Evolutionary conservation across 805 yeast genomes (phyloP).

Genomic region (Saccharomycopsis microspora): DNA sequence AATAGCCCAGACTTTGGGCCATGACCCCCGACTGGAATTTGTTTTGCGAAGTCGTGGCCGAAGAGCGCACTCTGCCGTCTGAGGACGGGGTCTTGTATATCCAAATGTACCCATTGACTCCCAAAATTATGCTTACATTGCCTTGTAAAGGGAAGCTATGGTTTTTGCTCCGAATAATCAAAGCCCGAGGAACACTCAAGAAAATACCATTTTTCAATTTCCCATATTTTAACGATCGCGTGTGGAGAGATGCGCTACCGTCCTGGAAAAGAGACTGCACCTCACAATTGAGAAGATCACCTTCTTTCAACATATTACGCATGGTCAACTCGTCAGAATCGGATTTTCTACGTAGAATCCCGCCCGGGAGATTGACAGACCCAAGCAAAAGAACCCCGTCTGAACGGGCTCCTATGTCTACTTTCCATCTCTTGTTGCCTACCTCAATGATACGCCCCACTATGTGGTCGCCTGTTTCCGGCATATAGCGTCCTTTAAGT

Average conservation of each 20-base stretch:
- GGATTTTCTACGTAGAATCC: conserved; percentile 83
- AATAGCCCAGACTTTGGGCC: conserved; percentile 25
- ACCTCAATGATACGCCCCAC: conserved; percentile 93
- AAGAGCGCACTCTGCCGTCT: conserved; percentile 15
- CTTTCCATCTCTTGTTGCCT: conserved; percentile 91
- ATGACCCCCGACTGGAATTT: conserved; percentile 13
- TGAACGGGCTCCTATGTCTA: conserved; percentile 90
- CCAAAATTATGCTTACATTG: conserved; percentile 80
- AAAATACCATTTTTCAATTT: conserved; percentile 87
- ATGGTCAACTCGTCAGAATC: conserved; percentile 94
- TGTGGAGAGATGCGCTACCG: conserved; percentile 89
- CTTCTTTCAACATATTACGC: conserved; percentile 90
- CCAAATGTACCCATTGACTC: conserved; percentile 95
- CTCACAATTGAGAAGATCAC: conserved; percentile 91
- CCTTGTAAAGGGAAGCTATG: conserved; percentile 90
- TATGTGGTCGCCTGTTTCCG: conserved; percentile 94
- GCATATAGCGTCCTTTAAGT: conserved; percentile 74
- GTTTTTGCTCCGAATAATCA: conserved; percentile 75
- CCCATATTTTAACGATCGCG: conserved; percentile 92
- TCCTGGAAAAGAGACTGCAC: conserved; percentile 83
- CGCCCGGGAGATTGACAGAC: conserved; percentile 95
- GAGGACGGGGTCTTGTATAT: conserved; percentile 50
- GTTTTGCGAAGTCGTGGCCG: conserved; percentile 19
- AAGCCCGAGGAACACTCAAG: conserved; percentile 67
- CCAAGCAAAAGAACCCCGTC: conserved; percentile 91